Evolutionary conservation across 2,329 filamentous ascomycete genomes (phyloP).

Genomic region (Dichotomopilus funicola): DNA sequence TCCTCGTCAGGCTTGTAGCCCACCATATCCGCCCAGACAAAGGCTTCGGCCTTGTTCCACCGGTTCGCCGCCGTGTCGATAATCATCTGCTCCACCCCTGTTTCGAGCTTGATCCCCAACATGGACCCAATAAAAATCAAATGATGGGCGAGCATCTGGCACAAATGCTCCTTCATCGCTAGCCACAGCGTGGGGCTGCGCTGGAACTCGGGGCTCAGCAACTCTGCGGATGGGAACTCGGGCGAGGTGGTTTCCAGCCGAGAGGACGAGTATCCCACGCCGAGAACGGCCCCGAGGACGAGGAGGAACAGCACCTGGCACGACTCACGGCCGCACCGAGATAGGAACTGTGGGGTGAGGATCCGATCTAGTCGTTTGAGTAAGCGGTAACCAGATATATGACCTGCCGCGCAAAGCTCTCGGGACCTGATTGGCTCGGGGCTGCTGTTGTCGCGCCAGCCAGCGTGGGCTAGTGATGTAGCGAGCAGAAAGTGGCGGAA

Average conservation of each 20-base stretch:
- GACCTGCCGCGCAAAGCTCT: conserved; percentile 23
- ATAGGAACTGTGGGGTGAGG: conserved; percentile 28
- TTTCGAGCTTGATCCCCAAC: conserved; percentile 28
- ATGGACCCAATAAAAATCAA: conserved; percentile 27
- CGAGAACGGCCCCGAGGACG: conserved; percentile 26
- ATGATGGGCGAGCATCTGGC: conserved; percentile 30
- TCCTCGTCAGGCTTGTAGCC: not conserved
- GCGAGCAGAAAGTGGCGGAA: conserved; percentile 28
- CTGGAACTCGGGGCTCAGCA: conserved; percentile 23
- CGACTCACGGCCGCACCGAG: conserved; percentile 19
- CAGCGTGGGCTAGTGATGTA: conserved; percentile 25
- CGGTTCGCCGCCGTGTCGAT: conserved; percentile 26
- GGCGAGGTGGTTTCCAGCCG: conserved; percentile 17
- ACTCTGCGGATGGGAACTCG: conserved; percentile 15
- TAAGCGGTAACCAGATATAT: conserved; percentile 25
- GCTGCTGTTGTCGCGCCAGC: conserved; percentile 14
- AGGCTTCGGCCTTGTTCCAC: conserved; percentile 28
- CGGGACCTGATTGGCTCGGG: conserved; percentile 12
- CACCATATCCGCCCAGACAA: conserved; percentile 23
- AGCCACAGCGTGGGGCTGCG: conserved; percentile 30
- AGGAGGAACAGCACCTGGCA: conserved; percentile 28
- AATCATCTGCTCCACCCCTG: conserved; percentile 25
- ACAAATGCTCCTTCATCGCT: conserved; percentile 29
- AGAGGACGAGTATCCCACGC: conserved; percentile 24
- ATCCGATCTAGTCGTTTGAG: conserved; percentile 27